Percentiles rank a stretch among this genome's conserved stretches.
Evolutionary conservation across 2,329 filamentous ascomycete genomes (phyloP).

Genomic region (Cordyceps cicadae): DNA sequence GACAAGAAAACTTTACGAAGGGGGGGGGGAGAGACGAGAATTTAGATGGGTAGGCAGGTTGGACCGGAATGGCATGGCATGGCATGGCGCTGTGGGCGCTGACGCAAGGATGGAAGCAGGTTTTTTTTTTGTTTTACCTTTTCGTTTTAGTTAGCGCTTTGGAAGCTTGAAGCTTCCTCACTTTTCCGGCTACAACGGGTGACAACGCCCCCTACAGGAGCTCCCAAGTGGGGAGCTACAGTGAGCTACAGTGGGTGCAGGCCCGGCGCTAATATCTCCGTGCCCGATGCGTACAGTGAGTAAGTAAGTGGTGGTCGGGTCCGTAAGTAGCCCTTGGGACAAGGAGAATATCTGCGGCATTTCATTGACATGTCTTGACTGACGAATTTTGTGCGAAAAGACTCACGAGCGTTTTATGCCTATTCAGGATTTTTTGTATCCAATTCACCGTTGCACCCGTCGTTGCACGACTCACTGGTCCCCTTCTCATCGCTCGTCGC

Average conservation of each 20-base stretch:
- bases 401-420: neutral
- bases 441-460: neutral
- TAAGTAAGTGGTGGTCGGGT: too few species aligned
- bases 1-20: neutral
- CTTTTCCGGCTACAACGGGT: neutral
- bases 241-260: neutral
- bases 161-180: neutral
- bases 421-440: neutral
- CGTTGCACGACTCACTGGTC: neutral
- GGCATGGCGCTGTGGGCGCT: neutral
- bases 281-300: neutral
- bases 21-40: neutral
- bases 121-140: neutral
- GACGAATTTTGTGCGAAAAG: neutral
- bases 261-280: neutral
- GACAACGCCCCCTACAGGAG: neutral
- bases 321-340: neutral
- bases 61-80: neutral
- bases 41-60: neutral
- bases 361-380: neutral
- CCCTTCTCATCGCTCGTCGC: neutral
- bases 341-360: neutral
- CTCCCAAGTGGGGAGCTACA: constrained; percentile 2
- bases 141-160: neutral
- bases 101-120: constrained; percentile 11